Evolutionary conservation across 192 early-diverging fungal genomes (phyloP).

Genomic region (Umbelopsis sp.): DNA sequence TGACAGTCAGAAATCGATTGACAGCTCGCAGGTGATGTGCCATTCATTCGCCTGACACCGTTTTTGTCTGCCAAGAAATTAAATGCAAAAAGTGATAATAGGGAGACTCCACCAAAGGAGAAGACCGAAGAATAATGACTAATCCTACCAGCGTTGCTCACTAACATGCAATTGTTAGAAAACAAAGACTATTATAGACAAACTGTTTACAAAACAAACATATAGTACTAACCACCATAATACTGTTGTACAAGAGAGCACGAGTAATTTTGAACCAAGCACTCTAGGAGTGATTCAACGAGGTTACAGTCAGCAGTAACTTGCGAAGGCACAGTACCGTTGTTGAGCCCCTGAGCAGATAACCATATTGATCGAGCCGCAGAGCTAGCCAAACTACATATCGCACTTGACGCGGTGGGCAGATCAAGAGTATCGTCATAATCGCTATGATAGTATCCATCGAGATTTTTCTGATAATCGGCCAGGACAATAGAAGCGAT

Average conservation of each 20-base stretch:
- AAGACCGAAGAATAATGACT: conserved; percentile 52
- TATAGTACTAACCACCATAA: conserved; percentile 40
- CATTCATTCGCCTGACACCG: conserved; percentile 17
- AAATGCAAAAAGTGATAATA: conserved; percentile 48
- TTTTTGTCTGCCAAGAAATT: conserved; percentile 48
- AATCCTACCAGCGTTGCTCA: conserved; percentile 28
- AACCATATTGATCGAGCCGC: conserved; percentile 60
- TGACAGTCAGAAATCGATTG: conserved; percentile 29
- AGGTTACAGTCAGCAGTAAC: conserved; percentile 57
- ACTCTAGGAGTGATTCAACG: conserved; percentile 55
- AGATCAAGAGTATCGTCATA: conserved; percentile 58
- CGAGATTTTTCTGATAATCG: conserved; percentile 60
- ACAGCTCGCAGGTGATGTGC: not conserved
- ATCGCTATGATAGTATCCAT: conserved; percentile 63
- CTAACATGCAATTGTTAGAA: conserved; percentile 19
- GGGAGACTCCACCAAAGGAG: conserved; percentile 34
- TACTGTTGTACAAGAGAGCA: conserved; percentile 55
- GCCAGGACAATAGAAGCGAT: conserved; percentile 69
- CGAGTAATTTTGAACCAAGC: conserved; percentile 67
- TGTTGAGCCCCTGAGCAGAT: conserved; percentile 45
- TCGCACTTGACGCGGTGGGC: conserved; percentile 36
- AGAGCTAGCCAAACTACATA: conserved; percentile 64
- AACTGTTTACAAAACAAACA: not conserved
- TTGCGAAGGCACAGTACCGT: conserved; percentile 22
- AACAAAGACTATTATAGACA: too few relatives aligned